Conservation (phyloP, 1,284 basidiomycete genomes). For the Moesziomyces antarcticus region DNA sequence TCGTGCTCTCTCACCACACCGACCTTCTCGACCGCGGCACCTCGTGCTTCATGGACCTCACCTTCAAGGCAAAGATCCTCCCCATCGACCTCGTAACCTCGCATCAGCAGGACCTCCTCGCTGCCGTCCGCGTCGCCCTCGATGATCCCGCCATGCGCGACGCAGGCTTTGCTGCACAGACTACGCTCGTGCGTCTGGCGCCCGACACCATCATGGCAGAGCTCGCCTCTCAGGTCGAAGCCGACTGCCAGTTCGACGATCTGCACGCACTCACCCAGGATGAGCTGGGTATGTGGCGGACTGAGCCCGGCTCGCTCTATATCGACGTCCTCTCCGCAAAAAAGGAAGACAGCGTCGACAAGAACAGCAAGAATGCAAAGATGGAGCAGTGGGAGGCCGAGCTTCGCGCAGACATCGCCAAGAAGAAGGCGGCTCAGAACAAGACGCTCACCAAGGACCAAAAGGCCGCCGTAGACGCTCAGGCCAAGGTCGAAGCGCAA, state of each 20-base stretch:
- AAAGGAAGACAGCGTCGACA: constrained; percentile 39
- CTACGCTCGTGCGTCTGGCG: constrained; percentile 57
- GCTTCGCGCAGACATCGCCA: constrained; percentile 63
- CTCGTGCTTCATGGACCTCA: constrained; percentile 60
- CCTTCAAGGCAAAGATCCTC: constrained; percentile 54
- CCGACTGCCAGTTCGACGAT: constrained; percentile 43
- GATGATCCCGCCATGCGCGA: constrained; percentile 32
- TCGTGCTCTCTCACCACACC: constrained; percentile 62
- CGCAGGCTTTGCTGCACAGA: constrained; percentile 57
- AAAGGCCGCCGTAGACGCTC: constrained; percentile 59
- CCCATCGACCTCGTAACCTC: constrained; percentile 55
- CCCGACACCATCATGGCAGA: constrained; percentile 56
- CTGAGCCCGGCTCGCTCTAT: constrained; percentile 54
- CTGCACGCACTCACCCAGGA: constrained; percentile 49
- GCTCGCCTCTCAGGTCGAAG: constrained; percentile 49
- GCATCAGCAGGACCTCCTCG: constrained; percentile 47
- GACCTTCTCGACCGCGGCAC: constrained; percentile 52
- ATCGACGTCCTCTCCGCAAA: constrained; percentile 58
- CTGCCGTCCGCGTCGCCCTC: constrained; percentile 37
- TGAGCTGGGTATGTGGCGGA: constrained; percentile 64
- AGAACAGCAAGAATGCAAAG: constrained; percentile 56
- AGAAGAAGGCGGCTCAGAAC: constrained; percentile 62
- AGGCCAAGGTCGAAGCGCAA: constrained; percentile 56
- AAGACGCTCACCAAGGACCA: constrained; percentile 63
- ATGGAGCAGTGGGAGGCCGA: constrained; percentile 67